Evolutionary conservation across 495 filamentous ascomycete species (phyloP).

Genomic region (Hyaloscypha finlandica): DNA sequence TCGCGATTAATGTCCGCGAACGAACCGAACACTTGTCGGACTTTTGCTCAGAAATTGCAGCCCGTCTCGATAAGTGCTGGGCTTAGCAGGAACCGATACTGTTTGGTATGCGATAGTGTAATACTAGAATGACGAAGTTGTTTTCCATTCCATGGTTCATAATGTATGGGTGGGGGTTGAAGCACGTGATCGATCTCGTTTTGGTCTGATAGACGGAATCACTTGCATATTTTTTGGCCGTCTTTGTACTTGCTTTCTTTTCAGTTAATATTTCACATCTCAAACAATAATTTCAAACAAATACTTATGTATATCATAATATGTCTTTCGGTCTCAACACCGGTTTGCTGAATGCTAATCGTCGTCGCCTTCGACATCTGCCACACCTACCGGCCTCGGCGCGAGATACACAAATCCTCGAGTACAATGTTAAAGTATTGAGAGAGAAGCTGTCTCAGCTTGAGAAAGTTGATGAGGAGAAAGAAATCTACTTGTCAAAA

Average conservation of each 20-base stretch:
- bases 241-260: background rate
- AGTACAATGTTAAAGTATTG: background rate
- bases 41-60: conserved; percentile 29
- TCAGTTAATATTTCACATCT: background rate
- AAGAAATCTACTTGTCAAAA: too few relatives aligned
- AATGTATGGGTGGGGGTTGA: background rate
- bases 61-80: conserved; percentile 25
- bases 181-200: background rate
- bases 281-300: too few relatives aligned
- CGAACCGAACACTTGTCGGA: conserved; percentile 24
- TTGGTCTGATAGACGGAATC: background rate
- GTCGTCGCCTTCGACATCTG: background rate
- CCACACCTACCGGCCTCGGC: background rate
- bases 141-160: background rate
- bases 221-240: background rate
- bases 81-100: conserved; percentile 7
- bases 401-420: background rate
- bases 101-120: background rate
- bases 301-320: too few relatives aligned
- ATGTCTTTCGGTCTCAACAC: background rate
- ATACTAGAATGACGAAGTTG: background rate
- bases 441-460: background rate
- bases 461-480: background rate
- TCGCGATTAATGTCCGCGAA: conserved; percentile 24
- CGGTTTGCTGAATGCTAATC: background rate